Evolutionary conservation across 1,284 basidiomycete species (phyloP).

Genomic region (Hymenochaete sp.): DNA sequence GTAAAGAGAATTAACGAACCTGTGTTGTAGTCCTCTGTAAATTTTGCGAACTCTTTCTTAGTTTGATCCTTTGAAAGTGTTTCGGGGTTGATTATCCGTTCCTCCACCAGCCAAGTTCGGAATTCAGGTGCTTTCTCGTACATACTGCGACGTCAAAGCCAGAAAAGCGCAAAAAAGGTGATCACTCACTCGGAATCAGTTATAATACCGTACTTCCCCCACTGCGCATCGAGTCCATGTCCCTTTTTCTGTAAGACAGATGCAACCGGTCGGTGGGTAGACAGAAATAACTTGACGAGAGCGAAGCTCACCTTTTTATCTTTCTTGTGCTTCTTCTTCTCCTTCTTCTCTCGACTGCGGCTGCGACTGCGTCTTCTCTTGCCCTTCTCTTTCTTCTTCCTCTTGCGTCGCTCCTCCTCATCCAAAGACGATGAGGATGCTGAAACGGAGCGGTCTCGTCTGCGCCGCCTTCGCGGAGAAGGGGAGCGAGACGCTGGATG

Average conservation of each 20-base stretch:
- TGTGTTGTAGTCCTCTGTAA: slow-evolving; percentile 83
- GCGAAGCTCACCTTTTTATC: slow-evolving; percentile 34
- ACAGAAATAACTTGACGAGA: not conserved
- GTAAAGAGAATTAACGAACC: slow-evolving; percentile 34
- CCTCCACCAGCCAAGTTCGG: slow-evolving; percentile 83
- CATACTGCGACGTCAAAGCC: slow-evolving; percentile 37
- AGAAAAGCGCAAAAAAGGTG: not conserved
- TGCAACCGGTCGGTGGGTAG: not conserved
- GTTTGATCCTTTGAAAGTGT: slow-evolving; percentile 74
- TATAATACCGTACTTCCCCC: slow-evolving; percentile 86
- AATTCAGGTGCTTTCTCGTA: slow-evolving; percentile 78
- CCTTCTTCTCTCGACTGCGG: slow-evolving; percentile 46
- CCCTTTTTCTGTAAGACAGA: slow-evolving; percentile 41
- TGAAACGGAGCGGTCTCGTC: slow-evolving; percentile 19
- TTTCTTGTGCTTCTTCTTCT: slow-evolving; percentile 57
- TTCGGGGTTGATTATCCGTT: slow-evolving; percentile 82
- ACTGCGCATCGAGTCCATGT: slow-evolving; percentile 52
- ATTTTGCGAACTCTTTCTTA: slow-evolving; percentile 74
- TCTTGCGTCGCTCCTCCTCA: slow-evolving; percentile 34
- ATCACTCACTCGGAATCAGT: slow-evolving; percentile 68
- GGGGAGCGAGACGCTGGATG: slow-evolving; percentile 23
- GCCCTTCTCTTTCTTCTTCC: slow-evolving; percentile 34
- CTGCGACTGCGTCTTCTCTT: slow-evolving; percentile 35
- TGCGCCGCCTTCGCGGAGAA: slow-evolving; percentile 20
- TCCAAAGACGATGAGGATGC: slow-evolving; percentile 20